Percentiles rank a stretch among this genome's conserved stretches.
Evolutionary conservation across 2,329 filamentous ascomycete species (phyloP).

Genomic region (Penicillium polonicum): DNA sequence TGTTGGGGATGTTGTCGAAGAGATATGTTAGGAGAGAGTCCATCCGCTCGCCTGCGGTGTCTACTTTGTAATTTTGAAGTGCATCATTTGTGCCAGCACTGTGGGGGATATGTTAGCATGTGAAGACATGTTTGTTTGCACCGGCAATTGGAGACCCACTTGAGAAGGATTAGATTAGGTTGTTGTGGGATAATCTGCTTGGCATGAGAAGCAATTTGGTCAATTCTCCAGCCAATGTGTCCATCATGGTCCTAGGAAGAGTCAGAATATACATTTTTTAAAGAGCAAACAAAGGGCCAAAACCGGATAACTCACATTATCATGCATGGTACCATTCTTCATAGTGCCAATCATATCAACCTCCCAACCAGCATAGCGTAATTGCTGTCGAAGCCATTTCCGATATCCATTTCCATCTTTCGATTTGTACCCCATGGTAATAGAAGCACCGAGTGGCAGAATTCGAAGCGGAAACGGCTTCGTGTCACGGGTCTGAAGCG

Average conservation of each 20-base stretch:
- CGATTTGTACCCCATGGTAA: constrained; percentile 37
- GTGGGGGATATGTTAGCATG: not conserved
- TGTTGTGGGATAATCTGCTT: constrained; percentile 12
- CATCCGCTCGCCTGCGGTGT: constrained; percentile 25
- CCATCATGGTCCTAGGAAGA: constrained; percentile 26
- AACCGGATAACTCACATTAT: constrained; percentile 20
- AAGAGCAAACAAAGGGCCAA: not conserved
- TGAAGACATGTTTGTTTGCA: not conserved
- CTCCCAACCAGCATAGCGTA: constrained; percentile 30
- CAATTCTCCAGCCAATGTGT: constrained; percentile 24
- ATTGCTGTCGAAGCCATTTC: constrained; percentile 35
- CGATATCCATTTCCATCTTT: constrained; percentile 43
- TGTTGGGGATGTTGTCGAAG: constrained; percentile 23
- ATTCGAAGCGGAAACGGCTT: constrained; percentile 15
- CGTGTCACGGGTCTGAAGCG: not conserved
- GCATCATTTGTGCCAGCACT: constrained; percentile 40
- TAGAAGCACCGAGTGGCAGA: constrained; percentile 39
- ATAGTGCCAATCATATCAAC: constrained; percentile 32
- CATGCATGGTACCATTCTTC: constrained; percentile 26
- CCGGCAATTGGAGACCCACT: constrained; percentile 14
- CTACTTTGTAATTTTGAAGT: constrained; percentile 23
- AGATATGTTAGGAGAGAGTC: constrained; percentile 26
- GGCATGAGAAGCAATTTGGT: constrained; percentile 17
- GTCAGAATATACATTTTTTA: not conserved
- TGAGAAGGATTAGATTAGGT: constrained; percentile 31